phyloP scores from a whole-genome alignment of 2,329 filamentous ascomycete species.

The Aspergillus latus region DNA sequence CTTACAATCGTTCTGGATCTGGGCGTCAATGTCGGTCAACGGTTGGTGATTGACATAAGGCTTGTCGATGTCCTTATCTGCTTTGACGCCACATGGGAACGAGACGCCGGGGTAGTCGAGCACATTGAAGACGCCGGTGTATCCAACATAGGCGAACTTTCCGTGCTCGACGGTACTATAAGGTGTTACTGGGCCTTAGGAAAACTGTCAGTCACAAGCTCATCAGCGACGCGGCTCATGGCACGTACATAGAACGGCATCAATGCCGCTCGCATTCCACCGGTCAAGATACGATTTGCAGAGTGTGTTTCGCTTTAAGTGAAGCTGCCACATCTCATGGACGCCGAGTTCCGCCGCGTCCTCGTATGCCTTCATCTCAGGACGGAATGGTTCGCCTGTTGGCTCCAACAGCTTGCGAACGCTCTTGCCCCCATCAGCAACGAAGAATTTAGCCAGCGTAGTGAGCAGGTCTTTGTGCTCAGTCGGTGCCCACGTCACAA shows the following conservation, averaged over 20 bases:
- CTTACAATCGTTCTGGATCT: constrained; percentile 15
- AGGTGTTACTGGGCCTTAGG: constrained; percentile 14
- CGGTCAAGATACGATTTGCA: constrained; percentile 29
- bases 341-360: constrained; percentile 46
- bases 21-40: constrained; percentile 13
- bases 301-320: constrained; percentile 47
- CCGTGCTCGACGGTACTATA: constrained; percentile 22
- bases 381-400: constrained; percentile 41
- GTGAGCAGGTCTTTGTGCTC: constrained; percentile 6
- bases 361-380: constrained; percentile 50
- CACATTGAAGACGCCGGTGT: neutral
- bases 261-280: constrained; percentile 16
- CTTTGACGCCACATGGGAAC: constrained; percentile 20
- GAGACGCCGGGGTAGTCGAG: constrained; percentile 19
- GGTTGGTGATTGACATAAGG: constrained; percentile 3
- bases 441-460: constrained; percentile 32
- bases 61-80: constrained; percentile 14
- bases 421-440: constrained; percentile 53
- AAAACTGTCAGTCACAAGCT: neutral
- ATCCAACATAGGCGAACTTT: neutral
- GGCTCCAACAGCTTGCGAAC: constrained; percentile 26
- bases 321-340: constrained; percentile 51
- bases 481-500: constrained; percentile 31
- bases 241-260: constrained; percentile 23
- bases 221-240: neutral